Base-by-base conservation (phyloP, 164 flowering plant species). In the Aristolochia contorta region DNA sequence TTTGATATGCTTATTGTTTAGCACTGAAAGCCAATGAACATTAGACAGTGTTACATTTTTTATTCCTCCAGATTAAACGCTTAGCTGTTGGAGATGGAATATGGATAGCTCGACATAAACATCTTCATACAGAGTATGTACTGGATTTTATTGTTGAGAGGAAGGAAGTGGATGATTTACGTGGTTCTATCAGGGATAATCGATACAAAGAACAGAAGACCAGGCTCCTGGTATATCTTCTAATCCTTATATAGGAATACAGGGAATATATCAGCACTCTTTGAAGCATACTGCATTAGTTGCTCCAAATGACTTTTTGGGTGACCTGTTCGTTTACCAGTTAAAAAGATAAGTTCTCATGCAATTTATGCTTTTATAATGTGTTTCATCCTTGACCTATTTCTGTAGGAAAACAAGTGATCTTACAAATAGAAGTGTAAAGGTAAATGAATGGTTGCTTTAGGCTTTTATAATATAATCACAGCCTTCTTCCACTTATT, bases 71-170 rank as follows among this genome's bases (percentile, higher is more conserved):
- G 99, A 84, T 88, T 59, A 78, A 89, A 70, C 80, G 82, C 61
- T 68, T 93, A 65, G 89, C 91, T 47, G 86, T 93, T 69, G 99
- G 99, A 59, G 99, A 93, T 86, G 96, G 78, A 61, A 80, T 90
- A 60, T 93, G 97, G 99, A 77, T 90, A 67, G 99, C 96, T 61
- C 88, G 85, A 59, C 87, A 90, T 72, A 90, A 79, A 59, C 54
- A 64, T 63, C 62, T 71, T 60, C 70, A 58, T 13, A 70, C 47
- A 49, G 99, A 93, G 76, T 88, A 83, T 74, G 93, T 93, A 51
- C 91, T 93, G 67, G 96, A 93, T 75, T 90, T 88, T 71, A 84
- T 93, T 74, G 97, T 93, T 45, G 99, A 93, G 78, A 83, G 99
- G 76, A 93, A 93, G 78, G 80, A 77, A 4, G 83, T 93, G 59